phyloP scores from a whole-genome alignment of 345 rosid species.

The Melaleuca quinquenervia region DNA sequence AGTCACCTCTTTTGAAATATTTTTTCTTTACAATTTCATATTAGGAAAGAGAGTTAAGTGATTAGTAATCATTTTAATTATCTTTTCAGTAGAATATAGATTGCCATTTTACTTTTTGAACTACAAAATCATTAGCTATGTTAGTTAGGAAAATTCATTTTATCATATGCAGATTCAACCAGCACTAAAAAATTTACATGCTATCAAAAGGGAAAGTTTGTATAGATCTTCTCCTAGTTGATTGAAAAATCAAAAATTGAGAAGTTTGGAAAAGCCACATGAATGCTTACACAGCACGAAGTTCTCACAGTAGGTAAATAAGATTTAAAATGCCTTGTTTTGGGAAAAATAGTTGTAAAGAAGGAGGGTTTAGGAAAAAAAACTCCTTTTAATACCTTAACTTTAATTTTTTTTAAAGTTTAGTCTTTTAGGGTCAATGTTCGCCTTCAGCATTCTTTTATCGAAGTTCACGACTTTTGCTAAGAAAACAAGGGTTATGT shows the following conservation, averaged over 20 bases:
- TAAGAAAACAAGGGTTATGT: not conserved
- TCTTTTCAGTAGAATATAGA: not conserved
- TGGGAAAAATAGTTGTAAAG: too few relatives aligned
- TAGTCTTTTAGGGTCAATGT: not conserved
- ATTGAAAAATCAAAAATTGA: not conserved
- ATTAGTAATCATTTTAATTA: not conserved
- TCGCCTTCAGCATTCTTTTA: not conserved
- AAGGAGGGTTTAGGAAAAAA: too few relatives aligned
- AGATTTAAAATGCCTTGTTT: not conserved
- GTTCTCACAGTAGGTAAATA: not conserved
- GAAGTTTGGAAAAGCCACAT: not conserved
- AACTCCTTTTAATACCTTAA: too few relatives aligned
- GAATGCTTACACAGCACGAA: not conserved
- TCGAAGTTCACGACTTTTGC: not conserved
- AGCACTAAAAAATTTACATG: not conserved
- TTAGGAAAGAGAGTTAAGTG: not conserved
- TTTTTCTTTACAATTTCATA: not conserved
- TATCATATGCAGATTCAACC: not conserved
- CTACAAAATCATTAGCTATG: not conserved
- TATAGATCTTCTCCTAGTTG: not conserved
- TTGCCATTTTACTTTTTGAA: not conserved
- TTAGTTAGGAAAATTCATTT: not conserved
- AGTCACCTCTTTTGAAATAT: not conserved
- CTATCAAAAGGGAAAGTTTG: not conserved
- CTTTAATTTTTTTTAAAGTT: too few relatives aligned